Percentiles rank a stretch among this genome's conserved stretches.
These are phyloP conservation scores for Tulasnella sp. DNA, from an alignment of 768 basidiomycete genomes.

Conservation along the genomic window DNA sequence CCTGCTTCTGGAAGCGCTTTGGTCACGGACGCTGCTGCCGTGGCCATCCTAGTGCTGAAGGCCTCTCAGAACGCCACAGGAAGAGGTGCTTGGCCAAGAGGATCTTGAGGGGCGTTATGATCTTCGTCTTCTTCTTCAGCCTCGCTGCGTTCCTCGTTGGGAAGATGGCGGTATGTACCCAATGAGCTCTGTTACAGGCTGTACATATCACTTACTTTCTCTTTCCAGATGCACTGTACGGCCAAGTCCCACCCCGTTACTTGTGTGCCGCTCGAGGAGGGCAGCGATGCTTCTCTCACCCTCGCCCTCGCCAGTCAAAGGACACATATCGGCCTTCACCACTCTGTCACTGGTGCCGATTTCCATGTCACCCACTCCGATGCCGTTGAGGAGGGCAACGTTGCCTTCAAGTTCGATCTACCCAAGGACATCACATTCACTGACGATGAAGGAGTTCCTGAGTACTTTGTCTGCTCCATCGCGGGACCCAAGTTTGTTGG, in stretches of 20 bases:
- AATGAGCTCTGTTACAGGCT: background rate
- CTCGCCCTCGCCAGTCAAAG: background rate
- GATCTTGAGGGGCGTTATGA: conserved; percentile 4
- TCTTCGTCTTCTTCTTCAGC: conserved; percentile 3
- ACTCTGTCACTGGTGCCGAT: conserved; percentile 7
- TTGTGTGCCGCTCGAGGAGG: conserved; percentile 1
- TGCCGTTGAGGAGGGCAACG: conserved; percentile 4
- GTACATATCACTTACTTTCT: background rate
- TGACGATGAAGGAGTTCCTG: background rate
- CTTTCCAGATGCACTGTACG: background rate
- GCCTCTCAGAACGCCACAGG: background rate
- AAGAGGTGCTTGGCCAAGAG: background rate
- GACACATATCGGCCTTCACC: conserved; percentile 9
- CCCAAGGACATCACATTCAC: background rate
- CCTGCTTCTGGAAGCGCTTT: background rate
- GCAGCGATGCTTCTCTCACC: conserved; percentile 1
- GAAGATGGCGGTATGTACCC: background rate
- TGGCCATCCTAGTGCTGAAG: too few relatives aligned
- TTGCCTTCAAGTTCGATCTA: conserved; percentile 13
- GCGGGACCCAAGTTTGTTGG: background rate
- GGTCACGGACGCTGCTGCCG: background rate
- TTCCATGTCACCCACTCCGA: conserved; percentile 12
- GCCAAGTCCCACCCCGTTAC: background rate
- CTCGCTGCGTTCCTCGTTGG: conserved; percentile 1
- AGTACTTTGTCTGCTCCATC: conserved; percentile 6